phyloP scores from a whole-genome alignment of 1,139 yeast genomes.

The Geotrichum aggregatum region DNA sequence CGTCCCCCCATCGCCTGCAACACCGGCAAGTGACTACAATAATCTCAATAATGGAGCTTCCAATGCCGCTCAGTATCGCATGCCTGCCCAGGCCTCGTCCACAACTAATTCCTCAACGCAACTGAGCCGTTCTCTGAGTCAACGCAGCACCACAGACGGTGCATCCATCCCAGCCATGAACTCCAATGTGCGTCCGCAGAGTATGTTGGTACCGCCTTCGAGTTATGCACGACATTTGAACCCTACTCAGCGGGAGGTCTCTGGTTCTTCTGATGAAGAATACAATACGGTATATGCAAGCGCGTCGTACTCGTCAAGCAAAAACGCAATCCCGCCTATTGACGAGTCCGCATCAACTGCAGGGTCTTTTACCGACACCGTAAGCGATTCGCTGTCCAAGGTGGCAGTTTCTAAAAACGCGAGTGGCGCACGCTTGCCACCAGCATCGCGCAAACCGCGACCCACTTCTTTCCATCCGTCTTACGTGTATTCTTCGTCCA shows the following conservation, averaged over 20 bases:
- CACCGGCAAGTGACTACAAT: slow-evolving; percentile 15
- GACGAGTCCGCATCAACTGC: neutral
- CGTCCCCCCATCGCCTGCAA: slow-evolving; percentile 12
- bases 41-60: slow-evolving; percentile 2
- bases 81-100: slow-evolving; percentile 2
- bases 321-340: slow-evolving; percentile 17
- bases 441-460: slow-evolving; percentile 38
- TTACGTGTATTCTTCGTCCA: slow-evolving; percentile 21
- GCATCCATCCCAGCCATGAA: slow-evolving; percentile 18
- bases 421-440: slow-evolving; percentile 29
- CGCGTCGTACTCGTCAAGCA: slow-evolving; percentile 26
- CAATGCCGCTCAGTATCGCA: neutral
- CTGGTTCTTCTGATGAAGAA: slow-evolving; percentile 15
- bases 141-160: neutral
- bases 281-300: slow-evolving; percentile 22
- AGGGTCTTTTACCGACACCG: slow-evolving; percentile 2
- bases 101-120: too few relatives aligned
- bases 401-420: slow-evolving; percentile 14
- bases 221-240: slow-evolving; percentile 4
- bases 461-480: slow-evolving; percentile 41
- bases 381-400: too few relatives aligned
- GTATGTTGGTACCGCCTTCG: too few relatives aligned
- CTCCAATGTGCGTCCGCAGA: too few relatives aligned
- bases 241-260: slow-evolving; percentile 10
- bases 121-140: neutral